These are phyloP conservation scores for Suhomyces guaymorum DNA, from an alignment of 1,139 yeast genomes.

Conservation along the genomic window DNA sequence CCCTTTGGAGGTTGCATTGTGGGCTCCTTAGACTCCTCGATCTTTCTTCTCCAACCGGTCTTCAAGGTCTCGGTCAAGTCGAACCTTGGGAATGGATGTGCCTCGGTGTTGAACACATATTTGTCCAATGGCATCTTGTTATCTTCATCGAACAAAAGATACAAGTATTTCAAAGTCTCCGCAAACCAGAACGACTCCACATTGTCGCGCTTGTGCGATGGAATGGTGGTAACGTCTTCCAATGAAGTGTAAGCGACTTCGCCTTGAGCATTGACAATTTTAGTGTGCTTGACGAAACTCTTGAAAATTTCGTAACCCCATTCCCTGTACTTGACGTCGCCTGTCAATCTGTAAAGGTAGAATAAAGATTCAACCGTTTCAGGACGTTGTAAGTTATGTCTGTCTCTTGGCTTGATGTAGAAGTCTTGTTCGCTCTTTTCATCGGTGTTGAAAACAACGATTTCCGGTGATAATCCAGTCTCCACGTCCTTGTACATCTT, in stretches of 20 bases:
- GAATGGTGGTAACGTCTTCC: constrained; percentile 60
- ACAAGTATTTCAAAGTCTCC: constrained; percentile 87
- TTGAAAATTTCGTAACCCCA: constrained; percentile 91
- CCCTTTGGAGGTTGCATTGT: constrained; percentile 19
- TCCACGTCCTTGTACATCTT: constrained; percentile 72
- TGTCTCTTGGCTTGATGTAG: constrained; percentile 66
- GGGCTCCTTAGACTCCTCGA: constrained; percentile 23
- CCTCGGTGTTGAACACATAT: constrained; percentile 87
- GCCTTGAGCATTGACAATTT: constrained; percentile 52
- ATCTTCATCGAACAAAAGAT: constrained; percentile 72
- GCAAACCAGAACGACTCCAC: constrained; percentile 95
- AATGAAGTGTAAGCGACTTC: constrained; percentile 65
- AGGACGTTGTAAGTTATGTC: constrained; percentile 87
- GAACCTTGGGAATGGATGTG: constrained; percentile 85
- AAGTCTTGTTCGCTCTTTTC: constrained; percentile 50
- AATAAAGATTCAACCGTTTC: constrained; percentile 91
- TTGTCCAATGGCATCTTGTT: constrained; percentile 59
- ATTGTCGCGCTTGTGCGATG: constrained; percentile 61
- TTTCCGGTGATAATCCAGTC: constrained; percentile 87
- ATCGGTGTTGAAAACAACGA: constrained; percentile 69
- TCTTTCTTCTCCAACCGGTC: constrained; percentile 62
- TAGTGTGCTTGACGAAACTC: constrained; percentile 63
- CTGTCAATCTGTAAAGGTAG: constrained; percentile 76
- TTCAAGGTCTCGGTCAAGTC: constrained; percentile 53
- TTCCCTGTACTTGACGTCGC: constrained; percentile 76